Percentiles rank a stretch among this genome's conserved stretches.
phyloP scores from a whole-genome alignment of 2,329 filamentous ascomycete genomes.

The Byssoonygena ceratinophila region DNA sequence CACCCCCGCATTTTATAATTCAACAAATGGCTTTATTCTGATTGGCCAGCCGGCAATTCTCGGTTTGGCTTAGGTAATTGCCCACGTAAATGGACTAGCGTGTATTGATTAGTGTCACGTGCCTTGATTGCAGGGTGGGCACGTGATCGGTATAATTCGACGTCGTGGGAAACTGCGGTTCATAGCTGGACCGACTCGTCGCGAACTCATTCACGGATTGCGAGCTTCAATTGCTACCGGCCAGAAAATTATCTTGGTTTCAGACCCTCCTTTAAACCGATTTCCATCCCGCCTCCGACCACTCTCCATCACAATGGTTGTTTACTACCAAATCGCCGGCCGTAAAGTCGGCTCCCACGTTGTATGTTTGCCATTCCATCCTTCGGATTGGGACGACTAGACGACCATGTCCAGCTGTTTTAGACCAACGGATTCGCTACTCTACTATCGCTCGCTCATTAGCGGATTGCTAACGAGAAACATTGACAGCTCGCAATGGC shows the following conservation, averaged over 20 bases:
- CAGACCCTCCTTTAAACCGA: not conserved
- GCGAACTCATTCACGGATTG: not conserved
- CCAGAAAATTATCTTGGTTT: not conserved
- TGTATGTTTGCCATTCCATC: slow-evolving; percentile 30
- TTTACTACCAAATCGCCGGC: slow-evolving; percentile 43
- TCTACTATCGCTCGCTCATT: too few species aligned
- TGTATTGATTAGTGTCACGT: not conserved
- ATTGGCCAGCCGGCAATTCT: slow-evolving; percentile 14
- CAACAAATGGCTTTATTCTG: not conserved
- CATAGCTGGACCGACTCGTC: not conserved
- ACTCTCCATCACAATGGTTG: slow-evolving; percentile 38
- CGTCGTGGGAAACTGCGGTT: not conserved
- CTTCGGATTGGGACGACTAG: slow-evolving; percentile 2
- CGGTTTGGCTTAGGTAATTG: slow-evolving; percentile 7
- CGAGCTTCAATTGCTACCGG: slow-evolving; percentile 1
- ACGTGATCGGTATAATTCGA: slow-evolving; percentile 9
- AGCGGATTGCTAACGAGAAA: slow-evolving; percentile 4
- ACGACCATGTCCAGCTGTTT: slow-evolving; percentile 18
- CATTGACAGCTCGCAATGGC: slow-evolving; percentile 49
- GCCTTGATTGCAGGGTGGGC: not conserved
- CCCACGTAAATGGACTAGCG: slow-evolving; percentile 3
- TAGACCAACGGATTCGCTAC: not conserved
- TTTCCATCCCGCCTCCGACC: not conserved
- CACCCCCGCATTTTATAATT: slow-evolving; percentile 1
- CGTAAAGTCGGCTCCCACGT: slow-evolving; percentile 44